A percentile compares a stretch with the other conserved stretches of the same genome.
phyloP scores from a whole-genome alignment of 805 yeast genomes.

The Kodamaea neixiangensis region DNA sequence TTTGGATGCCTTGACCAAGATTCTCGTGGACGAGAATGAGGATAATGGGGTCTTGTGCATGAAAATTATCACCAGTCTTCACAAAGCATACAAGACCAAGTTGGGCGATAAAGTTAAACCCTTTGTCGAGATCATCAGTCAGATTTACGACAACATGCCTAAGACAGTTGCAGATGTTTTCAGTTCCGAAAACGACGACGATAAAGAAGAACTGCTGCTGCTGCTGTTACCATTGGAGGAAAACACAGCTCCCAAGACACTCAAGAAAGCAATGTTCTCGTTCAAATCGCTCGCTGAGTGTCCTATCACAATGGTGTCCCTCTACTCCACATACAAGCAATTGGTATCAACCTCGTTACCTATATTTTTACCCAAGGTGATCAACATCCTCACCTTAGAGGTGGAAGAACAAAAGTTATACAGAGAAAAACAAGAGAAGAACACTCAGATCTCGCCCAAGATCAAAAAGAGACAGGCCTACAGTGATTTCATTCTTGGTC shows the following conservation, averaged over 20 bases:
- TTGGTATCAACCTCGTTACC: conserved; percentile 72
- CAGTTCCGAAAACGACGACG: conserved; percentile 22
- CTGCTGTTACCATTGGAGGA: conserved; percentile 32
- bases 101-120: conserved; percentile 72
- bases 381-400: conserved; percentile 71
- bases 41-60: conserved; percentile 92
- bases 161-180: conserved; percentile 72
- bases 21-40: conserved; percentile 81
- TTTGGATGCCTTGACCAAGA: conserved; percentile 56
- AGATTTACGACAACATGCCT: conserved; percentile 79
- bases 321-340: conserved; percentile 83
- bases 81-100: conserved; percentile 74
- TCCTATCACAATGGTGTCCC: conserved; percentile 93
- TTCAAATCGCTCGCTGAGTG: conserved; percentile 94
- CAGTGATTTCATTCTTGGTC: conserved; percentile 88
- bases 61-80: conserved; percentile 82
- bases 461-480: conserved; percentile 76
- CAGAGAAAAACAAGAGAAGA: conserved; percentile 43
- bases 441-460: conserved; percentile 70
- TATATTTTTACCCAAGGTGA: conserved; percentile 76
- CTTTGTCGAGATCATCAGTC: conserved; percentile 73
- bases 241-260: conserved; percentile 45
- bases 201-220: conserved; percentile 22
- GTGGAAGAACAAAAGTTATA: conserved; percentile 68
- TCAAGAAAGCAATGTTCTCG: conserved; percentile 71